Evolutionary conservation across 2,329 filamentous ascomycete genomes (phyloP), one percentile per base, ranked within the genome.

Genomic region (Seiridium unicorne): DNA sequence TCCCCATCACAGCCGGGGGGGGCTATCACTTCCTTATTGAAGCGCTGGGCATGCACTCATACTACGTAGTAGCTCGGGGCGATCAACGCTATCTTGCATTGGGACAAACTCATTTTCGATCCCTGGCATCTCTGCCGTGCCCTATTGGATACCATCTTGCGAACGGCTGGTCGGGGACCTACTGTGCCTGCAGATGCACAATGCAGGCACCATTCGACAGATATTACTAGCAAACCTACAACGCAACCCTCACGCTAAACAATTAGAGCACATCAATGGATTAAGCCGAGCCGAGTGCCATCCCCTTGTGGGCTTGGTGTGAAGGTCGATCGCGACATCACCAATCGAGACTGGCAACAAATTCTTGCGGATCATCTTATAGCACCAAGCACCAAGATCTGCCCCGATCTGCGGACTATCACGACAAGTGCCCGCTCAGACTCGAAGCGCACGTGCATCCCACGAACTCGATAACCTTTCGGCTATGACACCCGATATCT

Each of bases 61-160:
- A 26, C 18, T 38, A 36, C 42, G n/a, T 44, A 57, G 26, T 35
- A 26, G 40, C 35, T 38, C 11, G 44, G 13, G 44, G 51, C 36
- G n/a, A 7, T 47, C 40, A 44, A 57, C 54, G 44, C 54, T 57
- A 57, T 57, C 18, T 26, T 57, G n/a, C 11, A 47, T 57, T 31
- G 13, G 54, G 54, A 46, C 47, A 57, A 44, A 46, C 44, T n/a
- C 11, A 40, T 48, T 47, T n/a, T 35, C 11, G 35, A 57, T 26
- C 54, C 51, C 51, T 55, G 51, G 51, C 42, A 44, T 42, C n/a
- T 38, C 26, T 18, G n/a, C 36, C 35, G 51, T 31, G n/a, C 31
- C 51, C 34, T 38, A 57, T 57, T 57, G 54, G 54, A 18, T 57
- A 35, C 44, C 40, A 32, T 32, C 7, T 31, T 36, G 32, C 11